Conservation (phyloP, 2,329 filamentous ascomycete species). For the Ophiostoma montium region DNA sequence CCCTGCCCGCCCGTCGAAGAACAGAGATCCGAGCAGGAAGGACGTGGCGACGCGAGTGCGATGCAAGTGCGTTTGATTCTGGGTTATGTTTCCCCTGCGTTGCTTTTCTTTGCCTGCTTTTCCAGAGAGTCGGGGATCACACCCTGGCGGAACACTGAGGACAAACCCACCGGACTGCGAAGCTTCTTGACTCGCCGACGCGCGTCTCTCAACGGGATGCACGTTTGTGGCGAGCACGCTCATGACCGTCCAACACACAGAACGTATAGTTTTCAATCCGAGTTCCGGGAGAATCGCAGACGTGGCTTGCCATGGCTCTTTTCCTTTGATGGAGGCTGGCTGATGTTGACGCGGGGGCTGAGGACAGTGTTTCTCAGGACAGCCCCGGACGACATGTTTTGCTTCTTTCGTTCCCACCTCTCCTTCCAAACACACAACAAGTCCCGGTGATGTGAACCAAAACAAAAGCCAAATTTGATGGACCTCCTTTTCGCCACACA, state of each 20-base stretch:
- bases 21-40: conserved; percentile 23
- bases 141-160: conserved; percentile 2
- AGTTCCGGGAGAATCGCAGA: conserved; percentile 16
- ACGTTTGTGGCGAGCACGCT: conserved; percentile 7
- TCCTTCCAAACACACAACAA: not conserved
- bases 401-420: conserved; percentile 3
- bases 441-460: conserved; percentile 10
- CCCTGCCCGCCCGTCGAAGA: conserved; percentile 13
- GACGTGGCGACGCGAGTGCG: not conserved
- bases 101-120: not conserved
- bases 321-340: conserved; percentile 1
- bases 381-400: too few relatives aligned
- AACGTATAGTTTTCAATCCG: conserved; percentile 27
- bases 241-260: conserved; percentile 14
- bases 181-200: not conserved
- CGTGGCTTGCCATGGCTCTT: conserved; percentile 8
- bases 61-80: not conserved
- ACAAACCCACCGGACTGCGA: not conserved
- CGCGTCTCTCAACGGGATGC: too few relatives aligned
- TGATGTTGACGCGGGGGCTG: not conserved
- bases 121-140: not conserved
- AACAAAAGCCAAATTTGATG: conserved; percentile 15
- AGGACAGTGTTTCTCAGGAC: too few relatives aligned
- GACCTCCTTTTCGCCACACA: not conserved
- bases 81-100: not conserved